Conservation (phyloP, 2,329 filamentous ascomycete species). For the Penicillium sp. region DNA sequence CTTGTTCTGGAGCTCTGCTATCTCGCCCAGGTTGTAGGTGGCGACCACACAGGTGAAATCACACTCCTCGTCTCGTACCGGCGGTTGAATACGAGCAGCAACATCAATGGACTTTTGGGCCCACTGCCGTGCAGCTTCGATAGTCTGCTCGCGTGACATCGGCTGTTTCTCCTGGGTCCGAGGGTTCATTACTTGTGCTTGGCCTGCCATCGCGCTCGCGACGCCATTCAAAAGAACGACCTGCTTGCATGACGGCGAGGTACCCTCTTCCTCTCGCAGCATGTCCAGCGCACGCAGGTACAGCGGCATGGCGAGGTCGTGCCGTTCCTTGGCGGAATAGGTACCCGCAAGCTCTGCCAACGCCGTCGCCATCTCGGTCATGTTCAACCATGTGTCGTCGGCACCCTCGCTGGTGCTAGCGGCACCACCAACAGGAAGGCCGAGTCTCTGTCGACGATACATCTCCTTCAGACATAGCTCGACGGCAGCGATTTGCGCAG, state of each 20-base stretch:
- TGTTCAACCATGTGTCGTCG: slow-evolving; percentile 34
- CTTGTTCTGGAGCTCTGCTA: slow-evolving; percentile 69
- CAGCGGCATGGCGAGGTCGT: slow-evolving; percentile 76
- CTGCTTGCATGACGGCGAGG: slow-evolving; percentile 62
- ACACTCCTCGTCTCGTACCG: slow-evolving; percentile 68
- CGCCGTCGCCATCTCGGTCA: slow-evolving; percentile 34
- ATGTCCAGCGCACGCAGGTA: slow-evolving; percentile 78
- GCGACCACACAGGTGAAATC: slow-evolving; percentile 77
- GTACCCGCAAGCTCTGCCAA: slow-evolving; percentile 62
- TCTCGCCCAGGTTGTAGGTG: slow-evolving; percentile 79
- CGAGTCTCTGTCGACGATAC: slow-evolving; percentile 59
- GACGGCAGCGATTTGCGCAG: slow-evolving; percentile 71
- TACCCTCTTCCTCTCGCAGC: slow-evolving; percentile 45
- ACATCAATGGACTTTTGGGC: slow-evolving; percentile 68
- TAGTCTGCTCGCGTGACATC: slow-evolving; percentile 54
- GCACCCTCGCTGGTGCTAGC: slow-evolving; percentile 23
- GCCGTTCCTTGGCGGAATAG: slow-evolving; percentile 67
- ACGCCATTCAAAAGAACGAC: slow-evolving; percentile 64
- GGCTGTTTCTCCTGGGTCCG: slow-evolving; percentile 28
- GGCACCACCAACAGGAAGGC: slow-evolving; percentile 63
- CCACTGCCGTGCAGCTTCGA: slow-evolving; percentile 70
- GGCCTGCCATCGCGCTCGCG: slow-evolving; percentile 42
- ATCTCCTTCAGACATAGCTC: slow-evolving; percentile 72
- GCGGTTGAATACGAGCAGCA: slow-evolving; percentile 58
- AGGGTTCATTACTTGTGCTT: slow-evolving; percentile 24